Base-by-base conservation (phyloP, 108 stramenopile species). In the Cylindrotheca closterium region DNA sequence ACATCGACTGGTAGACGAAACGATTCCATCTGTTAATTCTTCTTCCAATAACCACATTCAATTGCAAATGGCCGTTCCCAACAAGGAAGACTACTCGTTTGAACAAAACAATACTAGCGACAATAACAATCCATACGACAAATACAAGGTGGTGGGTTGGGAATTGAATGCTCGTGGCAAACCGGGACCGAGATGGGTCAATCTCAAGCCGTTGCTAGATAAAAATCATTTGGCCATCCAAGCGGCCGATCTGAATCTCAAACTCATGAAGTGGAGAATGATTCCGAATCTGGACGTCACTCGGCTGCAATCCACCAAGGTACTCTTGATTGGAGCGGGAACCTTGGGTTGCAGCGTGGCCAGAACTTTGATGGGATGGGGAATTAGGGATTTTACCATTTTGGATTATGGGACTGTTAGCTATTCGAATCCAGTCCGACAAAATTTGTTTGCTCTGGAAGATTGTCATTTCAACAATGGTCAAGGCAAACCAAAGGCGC, bases 201-300 rank as follows among this genome's bases (percentile, higher is more conserved):
- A 91, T 52, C 71, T 94, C 1, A 81, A 77, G 37, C 92, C 92
- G 2, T 68, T 91, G n/a, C 64, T 94, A 18, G 84, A 86, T 51
- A 59, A 83, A 0, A 63, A 63, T 28, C 93, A 94, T 71, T 75
- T 97, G 51, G 92, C 93, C 33, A 70, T 89, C 42, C 90, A 96
- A 55, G 95, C 96, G 10, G 91, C 91, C 25, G 92, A 96, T 57
- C 74, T 99, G 63, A 98, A 99, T 80, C 68, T 99, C 19, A 84
- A 92, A 63, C 80, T 99, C 33, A 99, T 99, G 99, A 96, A 97
- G 54, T 99, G 99, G 99, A 78, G 98, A 21, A 89, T 91, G 65
- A 69, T 96, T 48, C 99, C 99, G 1, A 73, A 69, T 21, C 79
- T 99, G 5, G 77, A 98, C 69, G 80, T 95, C n/a, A 89, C 92